Evolutionary conservation across 139 green algal species (phyloP).

Genomic region (Yamagishiella unicocca): DNA sequence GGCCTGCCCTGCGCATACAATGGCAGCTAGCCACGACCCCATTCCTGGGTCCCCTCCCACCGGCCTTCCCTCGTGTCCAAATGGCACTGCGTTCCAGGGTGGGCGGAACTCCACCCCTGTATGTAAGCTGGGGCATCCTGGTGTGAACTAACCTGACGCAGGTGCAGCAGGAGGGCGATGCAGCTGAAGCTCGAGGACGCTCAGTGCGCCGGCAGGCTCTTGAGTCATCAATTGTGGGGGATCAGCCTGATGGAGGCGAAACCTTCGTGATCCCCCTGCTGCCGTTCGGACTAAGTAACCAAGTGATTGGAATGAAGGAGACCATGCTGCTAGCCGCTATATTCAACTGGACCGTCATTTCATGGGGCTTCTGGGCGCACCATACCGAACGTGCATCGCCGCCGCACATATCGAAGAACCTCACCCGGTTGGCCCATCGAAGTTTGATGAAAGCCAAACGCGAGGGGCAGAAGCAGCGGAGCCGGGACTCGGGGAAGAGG

Average conservation of each 20-base stretch:
- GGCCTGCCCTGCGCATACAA: no score
- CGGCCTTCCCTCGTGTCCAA: neutral
- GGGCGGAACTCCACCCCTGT: neutral
- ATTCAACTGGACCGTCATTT: slow-evolving; percentile 21
- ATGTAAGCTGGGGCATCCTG: neutral
- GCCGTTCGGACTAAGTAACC: slow-evolving; percentile 25
- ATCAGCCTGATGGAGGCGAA: neutral
- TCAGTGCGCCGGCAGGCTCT: no score
- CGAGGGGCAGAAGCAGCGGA: no score
- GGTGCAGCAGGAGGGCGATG: neutral
- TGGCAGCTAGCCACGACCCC: no score
- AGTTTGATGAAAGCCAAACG: no score
- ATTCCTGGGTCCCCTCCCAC: no score
- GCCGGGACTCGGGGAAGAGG: no score
- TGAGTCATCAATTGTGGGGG: neutral
- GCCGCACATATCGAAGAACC: neutral
- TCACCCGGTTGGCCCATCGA: no score
- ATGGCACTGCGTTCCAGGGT: neutral
- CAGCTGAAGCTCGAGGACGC: no score
- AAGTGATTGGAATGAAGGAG: slow-evolving; percentile 26
- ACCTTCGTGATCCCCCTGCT: slow-evolving; percentile 17
- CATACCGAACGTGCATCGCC: neutral
- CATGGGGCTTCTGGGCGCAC: slow-evolving; percentile 29
- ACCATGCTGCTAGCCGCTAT: slow-evolving; percentile 21
- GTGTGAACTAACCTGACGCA: neutral